Evolutionary conservation across 2,329 filamentous ascomycete genomes (phyloP).

Genomic region (Cadophora sp.): DNA sequence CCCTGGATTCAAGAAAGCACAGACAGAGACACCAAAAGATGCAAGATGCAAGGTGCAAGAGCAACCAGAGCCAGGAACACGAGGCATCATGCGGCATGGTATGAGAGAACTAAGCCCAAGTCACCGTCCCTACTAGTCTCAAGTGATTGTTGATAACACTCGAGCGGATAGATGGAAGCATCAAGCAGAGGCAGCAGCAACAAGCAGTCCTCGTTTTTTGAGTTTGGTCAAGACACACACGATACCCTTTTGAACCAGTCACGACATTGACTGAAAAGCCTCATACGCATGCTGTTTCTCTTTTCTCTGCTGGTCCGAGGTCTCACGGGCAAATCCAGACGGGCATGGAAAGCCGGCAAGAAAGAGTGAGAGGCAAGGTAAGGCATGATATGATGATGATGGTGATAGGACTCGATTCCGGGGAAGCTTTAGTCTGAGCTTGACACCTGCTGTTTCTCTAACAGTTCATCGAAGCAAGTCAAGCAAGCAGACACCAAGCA

Average conservation of each 20-base stretch:
- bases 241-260: background rate
- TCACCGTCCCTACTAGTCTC: too few relatives aligned
- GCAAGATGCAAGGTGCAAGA: background rate
- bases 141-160: background rate
- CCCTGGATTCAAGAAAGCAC: conserved; percentile 2
- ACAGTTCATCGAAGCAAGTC: background rate
- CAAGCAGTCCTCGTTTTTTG: background rate
- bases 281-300: conserved; percentile 5
- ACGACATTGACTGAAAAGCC: background rate
- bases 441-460: background rate
- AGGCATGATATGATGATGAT: background rate
- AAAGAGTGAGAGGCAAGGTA: background rate
- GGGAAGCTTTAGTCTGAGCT: conserved; percentile 1
- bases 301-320: background rate
- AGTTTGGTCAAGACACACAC: conserved; percentile 12
- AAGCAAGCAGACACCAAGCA: background rate
- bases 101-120: background rate
- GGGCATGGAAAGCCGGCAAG: background rate
- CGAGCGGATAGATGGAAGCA: background rate
- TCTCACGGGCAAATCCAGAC: background rate
- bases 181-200: background rate
- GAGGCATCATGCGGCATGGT: background rate
- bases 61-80: background rate
- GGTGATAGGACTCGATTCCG: background rate
- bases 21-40: conserved; percentile 5